Evolutionary conservation across 148 eudicot genomes (phyloP), one percentile per base, ranked within the genome.

Genomic region (Rhododendron ovatum): DNA sequence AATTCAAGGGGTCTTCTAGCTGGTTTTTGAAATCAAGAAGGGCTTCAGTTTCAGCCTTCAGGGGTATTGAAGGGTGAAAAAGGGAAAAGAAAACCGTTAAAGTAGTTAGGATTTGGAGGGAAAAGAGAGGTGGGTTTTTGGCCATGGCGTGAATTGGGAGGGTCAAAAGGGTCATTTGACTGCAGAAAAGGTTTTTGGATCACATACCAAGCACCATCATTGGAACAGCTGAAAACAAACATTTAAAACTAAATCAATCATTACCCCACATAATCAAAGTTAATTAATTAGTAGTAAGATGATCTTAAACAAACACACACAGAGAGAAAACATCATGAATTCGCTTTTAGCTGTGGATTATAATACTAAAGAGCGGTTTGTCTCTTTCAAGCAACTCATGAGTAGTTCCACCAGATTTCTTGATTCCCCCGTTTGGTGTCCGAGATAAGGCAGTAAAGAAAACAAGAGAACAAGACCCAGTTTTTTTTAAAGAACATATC

Each of bases 21-120:
- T 93, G 87, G 15, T 91, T 90, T 86, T 97, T 97, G 93, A 97
- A 92, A 15, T 95, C 93, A 10, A 95, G 92, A 33, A 97, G 94
- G 48, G 93, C 93, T 17, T 87, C 69, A 76, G 88, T 94, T 85
- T 97, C 99, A 12, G 79, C 77, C 15, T 85, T 73, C 65, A 82
- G 53, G 75, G 90, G 85, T 5, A 67, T 71, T 13, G 86, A 90
- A 82, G 90, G 90, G 82, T 89, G 91, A 88, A 78, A 53, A 86
- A 84, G 61, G 63, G 61, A 63, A 2, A 78, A 61, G 26, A 78
- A 89, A 33, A 90, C 26, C 0, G 90, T 11, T 82, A 92, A 55
- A 86, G 81, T 35, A 7, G 86, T 77, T 20, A 85, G 81, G 69
- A 89, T 20, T 73, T 80, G 85, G 87, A 92, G 88, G 85, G 88